These are phyloP conservation scores for Extremus antarcticus DNA, from an alignment of 495 filamentous ascomycete genomes.

Conservation along the genomic window DNA sequence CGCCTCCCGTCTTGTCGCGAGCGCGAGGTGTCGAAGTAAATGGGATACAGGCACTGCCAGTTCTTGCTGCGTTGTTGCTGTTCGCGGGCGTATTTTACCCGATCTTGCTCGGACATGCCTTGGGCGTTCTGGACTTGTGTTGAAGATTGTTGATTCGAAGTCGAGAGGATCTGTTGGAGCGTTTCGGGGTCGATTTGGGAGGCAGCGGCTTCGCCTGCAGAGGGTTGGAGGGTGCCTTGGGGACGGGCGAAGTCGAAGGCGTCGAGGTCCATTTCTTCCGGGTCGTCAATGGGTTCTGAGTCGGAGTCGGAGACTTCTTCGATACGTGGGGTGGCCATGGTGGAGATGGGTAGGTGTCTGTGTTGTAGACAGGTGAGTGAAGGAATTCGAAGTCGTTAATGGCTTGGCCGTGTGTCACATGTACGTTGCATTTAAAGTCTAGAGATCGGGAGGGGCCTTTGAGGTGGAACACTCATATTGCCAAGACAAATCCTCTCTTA, in stretches of 20 bases:
- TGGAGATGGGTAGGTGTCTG: too few species aligned
- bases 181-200: constrained; percentile 10
- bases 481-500: too few species aligned
- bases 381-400: too few species aligned
- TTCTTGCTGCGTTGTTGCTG: constrained; percentile 34
- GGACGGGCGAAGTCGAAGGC: constrained; percentile 22
- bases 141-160: neutral
- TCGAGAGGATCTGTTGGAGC: constrained; percentile 8
- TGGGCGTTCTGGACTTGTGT: neutral
- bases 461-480: too few species aligned
- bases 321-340: constrained; percentile 17
- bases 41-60: constrained; percentile 82
- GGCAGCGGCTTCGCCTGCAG: neutral
- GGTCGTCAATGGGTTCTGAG: constrained; percentile 10
- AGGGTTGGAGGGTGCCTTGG: constrained; percentile 1
- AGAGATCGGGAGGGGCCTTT: too few species aligned
- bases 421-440: too few species aligned
- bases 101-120: constrained; percentile 1
- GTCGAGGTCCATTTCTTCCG: constrained; percentile 21
- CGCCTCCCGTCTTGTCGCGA: constrained; percentile 68
- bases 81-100: neutral
- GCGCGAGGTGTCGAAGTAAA: constrained; percentile 81
- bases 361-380: too few species aligned
- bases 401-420: too few species aligned
- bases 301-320: constrained; percentile 17